These are phyloP conservation scores for Mrakia gelida DNA, from an alignment of 768 basidiomycete genomes.

Conservation along the genomic window DNA sequence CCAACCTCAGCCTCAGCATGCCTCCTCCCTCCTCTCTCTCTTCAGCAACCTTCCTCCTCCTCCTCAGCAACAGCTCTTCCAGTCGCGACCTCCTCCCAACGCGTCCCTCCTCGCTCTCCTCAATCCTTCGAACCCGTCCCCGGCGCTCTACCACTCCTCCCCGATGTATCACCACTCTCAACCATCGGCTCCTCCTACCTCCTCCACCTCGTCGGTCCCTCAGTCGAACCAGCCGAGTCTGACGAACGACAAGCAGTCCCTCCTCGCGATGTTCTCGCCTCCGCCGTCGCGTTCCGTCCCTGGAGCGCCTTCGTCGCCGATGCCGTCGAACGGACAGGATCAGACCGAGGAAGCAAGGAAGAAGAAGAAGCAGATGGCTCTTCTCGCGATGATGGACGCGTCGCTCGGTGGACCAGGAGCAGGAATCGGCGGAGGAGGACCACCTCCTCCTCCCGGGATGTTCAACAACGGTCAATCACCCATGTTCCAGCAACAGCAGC, in stretches of 20 bases:
- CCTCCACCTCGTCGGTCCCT: not conserved
- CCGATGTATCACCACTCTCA: not conserved
- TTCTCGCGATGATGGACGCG: constrained; percentile 21
- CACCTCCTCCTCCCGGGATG: not conserved
- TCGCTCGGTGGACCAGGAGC: not conserved
- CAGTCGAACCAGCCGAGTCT: not conserved
- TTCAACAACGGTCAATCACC: not conserved
- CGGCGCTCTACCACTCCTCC: constrained; percentile 1
- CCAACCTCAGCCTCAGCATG: constrained; percentile 6
- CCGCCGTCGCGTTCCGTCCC: not conserved
- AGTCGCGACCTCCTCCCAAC: constrained; percentile 13
- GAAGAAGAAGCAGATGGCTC: constrained; percentile 8
- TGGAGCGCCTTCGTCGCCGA: not conserved
- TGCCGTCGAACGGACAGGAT: no score
- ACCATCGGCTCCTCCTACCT: not conserved
- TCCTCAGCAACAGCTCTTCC: not conserved
- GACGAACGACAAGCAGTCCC: constrained; percentile 6
- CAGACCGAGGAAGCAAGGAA: not conserved
- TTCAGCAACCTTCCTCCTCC: constrained; percentile 15
- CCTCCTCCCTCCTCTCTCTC: not conserved
- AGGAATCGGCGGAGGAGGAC: no score
- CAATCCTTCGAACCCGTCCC: constrained; percentile 7
- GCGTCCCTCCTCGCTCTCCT: constrained; percentile 15
- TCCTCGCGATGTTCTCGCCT: constrained; percentile 20
- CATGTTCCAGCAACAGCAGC: not conserved